Conservation (phyloP, 2,329 filamentous ascomycete genomes). For the Ascochyta rabiei region DNA sequence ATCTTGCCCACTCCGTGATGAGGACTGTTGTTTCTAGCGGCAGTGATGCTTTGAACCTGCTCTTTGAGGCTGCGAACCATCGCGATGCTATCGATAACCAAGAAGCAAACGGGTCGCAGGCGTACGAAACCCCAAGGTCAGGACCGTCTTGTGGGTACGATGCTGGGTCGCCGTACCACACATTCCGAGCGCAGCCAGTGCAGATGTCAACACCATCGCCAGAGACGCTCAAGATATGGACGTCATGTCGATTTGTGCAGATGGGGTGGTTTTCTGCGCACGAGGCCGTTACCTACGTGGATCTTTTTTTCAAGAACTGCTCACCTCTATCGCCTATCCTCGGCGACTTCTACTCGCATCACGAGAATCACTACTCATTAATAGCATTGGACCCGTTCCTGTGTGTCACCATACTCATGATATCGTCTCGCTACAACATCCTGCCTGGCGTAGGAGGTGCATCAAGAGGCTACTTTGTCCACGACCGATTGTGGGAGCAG, state of each 20-base stretch:
- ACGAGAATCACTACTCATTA: conserved; percentile 55
- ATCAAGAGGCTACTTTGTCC: conserved; percentile 60
- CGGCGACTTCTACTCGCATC: conserved; percentile 57
- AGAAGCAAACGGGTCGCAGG: conserved; percentile 43
- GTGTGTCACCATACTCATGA: conserved; percentile 61
- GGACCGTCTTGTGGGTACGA: conserved; percentile 32
- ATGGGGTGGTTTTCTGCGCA: conserved; percentile 63
- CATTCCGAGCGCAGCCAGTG: conserved; percentile 44
- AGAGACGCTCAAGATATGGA: conserved; percentile 55
- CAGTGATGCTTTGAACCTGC: conserved; percentile 59
- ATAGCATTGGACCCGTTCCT: conserved; percentile 60
- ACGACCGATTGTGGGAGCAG: conserved; percentile 61
- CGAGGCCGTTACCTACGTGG: conserved; percentile 60
- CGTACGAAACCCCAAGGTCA: conserved; percentile 47
- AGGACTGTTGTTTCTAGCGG: conserved; percentile 59
- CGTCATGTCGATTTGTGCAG: conserved; percentile 58
- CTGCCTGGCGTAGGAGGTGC: conserved; percentile 48
- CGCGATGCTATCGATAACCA: conserved; percentile 45
- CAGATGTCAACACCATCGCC: conserved; percentile 47
- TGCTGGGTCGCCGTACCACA: conserved; percentile 37
- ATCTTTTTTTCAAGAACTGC: conserved; percentile 60
- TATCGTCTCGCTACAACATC: conserved; percentile 59
- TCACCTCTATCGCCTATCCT: conserved; percentile 59
- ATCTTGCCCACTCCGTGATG: conserved; percentile 52
- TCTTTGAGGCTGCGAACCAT: conserved; percentile 58